These are phyloP conservation scores for Nissolia schottii DNA, from an alignment of 306 rosid species.

Conservation along the genomic window DNA sequence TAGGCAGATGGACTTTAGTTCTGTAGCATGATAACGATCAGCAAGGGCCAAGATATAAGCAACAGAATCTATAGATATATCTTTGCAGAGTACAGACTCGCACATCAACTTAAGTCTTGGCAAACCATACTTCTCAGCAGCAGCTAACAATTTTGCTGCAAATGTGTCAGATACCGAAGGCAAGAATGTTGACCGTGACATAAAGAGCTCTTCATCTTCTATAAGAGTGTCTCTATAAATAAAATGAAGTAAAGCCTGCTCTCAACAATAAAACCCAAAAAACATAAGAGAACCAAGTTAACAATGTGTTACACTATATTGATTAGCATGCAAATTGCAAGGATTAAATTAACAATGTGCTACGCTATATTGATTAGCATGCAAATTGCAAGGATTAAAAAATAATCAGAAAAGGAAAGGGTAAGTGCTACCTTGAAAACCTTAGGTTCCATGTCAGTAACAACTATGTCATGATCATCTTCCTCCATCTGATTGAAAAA, in stretches of 20 bases:
- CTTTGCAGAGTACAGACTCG: constrained; percentile 93
- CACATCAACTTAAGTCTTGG: constrained; percentile 90
- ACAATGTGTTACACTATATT: constrained; percentile 2
- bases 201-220: constrained; percentile 75
- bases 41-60: constrained; percentile 90
- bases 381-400: constrained; percentile 2
- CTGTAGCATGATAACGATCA: constrained; percentile 75
- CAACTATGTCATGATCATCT: constrained; percentile 49
- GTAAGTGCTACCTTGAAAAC: constrained; percentile 75
- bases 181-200: constrained; percentile 54
- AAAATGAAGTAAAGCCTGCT: constrained; percentile 90
- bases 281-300: constrained; percentile 21
- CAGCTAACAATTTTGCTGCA: constrained; percentile 86
- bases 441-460: constrained; percentile 78
- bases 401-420: not conserved
- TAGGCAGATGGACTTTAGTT: constrained; percentile 80
- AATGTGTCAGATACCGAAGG: constrained; percentile 64
- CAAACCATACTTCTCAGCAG: constrained; percentile 78
- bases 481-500: constrained; percentile 58
- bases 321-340: not conserved
- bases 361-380: not conserved
- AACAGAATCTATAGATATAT: constrained; percentile 82
- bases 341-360: constrained; percentile 1
- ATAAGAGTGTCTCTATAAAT: constrained; percentile 76
- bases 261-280: constrained; percentile 30